A percentile compares a stretch with the other conserved stretches of the same genome.
Conservation (phyloP, 306 rosid genomes). For the Leucaena leucocephala region DNA sequence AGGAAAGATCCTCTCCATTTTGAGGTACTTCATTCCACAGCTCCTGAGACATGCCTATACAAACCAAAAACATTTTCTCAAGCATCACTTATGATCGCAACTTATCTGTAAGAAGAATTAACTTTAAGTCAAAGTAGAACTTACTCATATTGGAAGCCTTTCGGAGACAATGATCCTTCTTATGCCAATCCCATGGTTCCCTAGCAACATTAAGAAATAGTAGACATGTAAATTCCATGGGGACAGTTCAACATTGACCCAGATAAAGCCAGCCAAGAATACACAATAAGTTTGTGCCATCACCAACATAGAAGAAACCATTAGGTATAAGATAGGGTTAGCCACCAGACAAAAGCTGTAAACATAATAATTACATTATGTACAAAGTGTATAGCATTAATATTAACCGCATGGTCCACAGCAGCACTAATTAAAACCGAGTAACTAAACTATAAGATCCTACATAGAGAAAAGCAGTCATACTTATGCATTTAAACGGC, state of each 20-base stretch:
- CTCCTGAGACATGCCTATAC: slow-evolving; percentile 54
- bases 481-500: slow-evolving; percentile 1
- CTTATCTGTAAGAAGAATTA: neutral
- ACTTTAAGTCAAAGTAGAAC: slow-evolving; percentile 21
- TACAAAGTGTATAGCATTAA: slow-evolving; percentile 2
- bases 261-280: slow-evolving; percentile 2
- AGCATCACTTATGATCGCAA: neutral
- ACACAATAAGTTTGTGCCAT: neutral
- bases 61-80: slow-evolving; percentile 29
- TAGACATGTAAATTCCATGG: neutral
- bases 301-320: slow-evolving; percentile 25
- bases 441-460: slow-evolving; percentile 27
- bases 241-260: slow-evolving; percentile 12
- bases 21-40: slow-evolving; percentile 68
- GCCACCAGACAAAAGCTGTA: slow-evolving; percentile 8
- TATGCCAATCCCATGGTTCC: slow-evolving; percentile 69
- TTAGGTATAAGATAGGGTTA: neutral
- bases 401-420: neutral
- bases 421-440: slow-evolving; percentile 14
- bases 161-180: slow-evolving; percentile 45
- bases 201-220: slow-evolving; percentile 39
- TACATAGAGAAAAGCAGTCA: slow-evolving; percentile 2
- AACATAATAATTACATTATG: neutral
- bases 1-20: slow-evolving; percentile 63
- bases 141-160: slow-evolving; percentile 55